Base-by-base conservation (phyloP, 352 stramenopile genomes). In the Aphanomyces astaci region DNA sequence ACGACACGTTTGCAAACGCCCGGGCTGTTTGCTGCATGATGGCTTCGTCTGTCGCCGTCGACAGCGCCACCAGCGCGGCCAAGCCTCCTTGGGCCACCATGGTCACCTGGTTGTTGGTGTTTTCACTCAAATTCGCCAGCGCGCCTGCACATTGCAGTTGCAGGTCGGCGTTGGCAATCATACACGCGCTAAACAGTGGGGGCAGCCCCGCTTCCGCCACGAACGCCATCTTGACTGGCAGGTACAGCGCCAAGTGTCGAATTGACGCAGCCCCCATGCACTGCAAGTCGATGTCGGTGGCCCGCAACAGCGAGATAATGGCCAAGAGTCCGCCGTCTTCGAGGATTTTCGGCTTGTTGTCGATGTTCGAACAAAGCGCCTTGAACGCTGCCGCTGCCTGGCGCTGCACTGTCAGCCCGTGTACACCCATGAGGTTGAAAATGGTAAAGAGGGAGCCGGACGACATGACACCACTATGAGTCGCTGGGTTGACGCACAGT, bases 361-460 rank as follows among this genome's bases (percentile, higher is more conserved):
- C 85, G 59, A 87, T 88, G 73, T 96, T 96, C 25, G 84, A 82
- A 19, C 88, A 82, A 51, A 99, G 67, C 56, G 95, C 95, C 75
- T 96, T 94, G 53, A 99, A 73, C n/a, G 89, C 89, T 4, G 88
- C 84, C 0, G 90, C 93, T 25, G 93, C 90, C 72, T 98, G 93
- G 30, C 87, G 76, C 60, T 89, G 88, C 27, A 97, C 80, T 57
- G 90, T 77, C 49, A 90, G 66, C 1, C 88, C 86, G 2, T 79
- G 75, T 27, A 79, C 74, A n/a, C 80, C 82, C 5, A 96, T 82
- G 36, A 96, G 76, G 19, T 67, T 73, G 71, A 90, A 92, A 3
- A 97, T 71, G 10, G 79, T 76, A 54, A 78, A 78, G 10, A 93
- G 71, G 0, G 75, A 74, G 0, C 81, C 84, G n/a, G 80, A 79